phyloP scores from a whole-genome alignment of 2,329 filamentous ascomycete species.

The Trichoderma harzianum region DNA sequence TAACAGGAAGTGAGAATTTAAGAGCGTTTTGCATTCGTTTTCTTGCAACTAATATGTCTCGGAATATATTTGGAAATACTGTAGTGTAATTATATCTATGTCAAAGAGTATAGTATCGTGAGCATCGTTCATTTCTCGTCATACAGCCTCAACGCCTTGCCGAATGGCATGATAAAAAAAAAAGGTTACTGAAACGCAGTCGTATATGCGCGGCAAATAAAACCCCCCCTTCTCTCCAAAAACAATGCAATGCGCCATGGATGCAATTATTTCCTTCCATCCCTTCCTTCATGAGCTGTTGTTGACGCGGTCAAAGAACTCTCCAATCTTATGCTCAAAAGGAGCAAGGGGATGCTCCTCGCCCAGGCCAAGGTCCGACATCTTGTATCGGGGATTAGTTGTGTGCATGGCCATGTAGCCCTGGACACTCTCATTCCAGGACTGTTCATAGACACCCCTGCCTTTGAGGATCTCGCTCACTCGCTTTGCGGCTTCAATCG shows the following conservation, averaged over 20 bases:
- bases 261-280: background rate
- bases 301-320: constrained; percentile 1
- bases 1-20: background rate
- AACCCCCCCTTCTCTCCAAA: background rate
- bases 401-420: constrained; percentile 10
- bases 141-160: background rate
- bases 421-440: background rate
- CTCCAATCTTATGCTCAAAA: constrained; percentile 6
- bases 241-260: background rate
- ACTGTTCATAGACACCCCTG: background rate
- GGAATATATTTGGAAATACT: background rate
- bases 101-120: background rate
- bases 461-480: background rate
- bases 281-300: background rate
- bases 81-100: background rate
- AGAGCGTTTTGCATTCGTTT: background rate
- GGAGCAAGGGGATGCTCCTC: constrained; percentile 3
- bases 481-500: background rate
- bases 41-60: background rate
- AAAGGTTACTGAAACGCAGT: background rate
- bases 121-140: background rate
- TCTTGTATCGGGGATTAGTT: background rate
- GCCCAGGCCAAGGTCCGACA: background rate
- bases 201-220: background rate
- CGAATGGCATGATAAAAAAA: background rate